phyloP scores from a whole-genome alignment of 768 basidiomycete genomes.

The Kwoniella botswanensis region DNA sequence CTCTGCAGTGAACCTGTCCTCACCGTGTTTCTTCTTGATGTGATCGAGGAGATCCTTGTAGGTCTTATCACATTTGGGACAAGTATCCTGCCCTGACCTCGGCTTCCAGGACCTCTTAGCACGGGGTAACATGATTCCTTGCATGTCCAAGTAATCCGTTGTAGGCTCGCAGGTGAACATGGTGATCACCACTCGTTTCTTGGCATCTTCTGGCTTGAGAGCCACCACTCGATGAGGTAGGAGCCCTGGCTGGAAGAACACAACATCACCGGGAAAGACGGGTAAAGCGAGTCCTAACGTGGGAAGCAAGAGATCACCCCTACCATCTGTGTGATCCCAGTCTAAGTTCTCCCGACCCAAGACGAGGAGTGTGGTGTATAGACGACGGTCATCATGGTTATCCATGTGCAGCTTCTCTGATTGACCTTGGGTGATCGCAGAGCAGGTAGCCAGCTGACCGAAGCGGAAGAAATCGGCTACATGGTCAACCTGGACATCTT shows the following conservation, averaged over 20 bases:
- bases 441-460: conserved; percentile 13
- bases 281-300: conserved; percentile 12
- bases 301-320: conserved; percentile 11
- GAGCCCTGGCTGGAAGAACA: conserved; percentile 17
- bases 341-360: not conserved
- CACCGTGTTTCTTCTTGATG: conserved; percentile 11
- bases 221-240: conserved; percentile 15
- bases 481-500: not conserved
- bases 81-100: not conserved
- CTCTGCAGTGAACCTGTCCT: conserved; percentile 1
- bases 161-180: conserved; percentile 10
- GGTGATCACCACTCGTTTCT: conserved; percentile 13
- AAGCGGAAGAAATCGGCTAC: conserved; percentile 3
- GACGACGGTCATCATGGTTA: not conserved
- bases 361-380: conserved; percentile 18
- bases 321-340: conserved; percentile 4
- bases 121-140: not conserved
- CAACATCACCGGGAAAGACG: conserved; percentile 19
- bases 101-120: not conserved
- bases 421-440: conserved; percentile 8
- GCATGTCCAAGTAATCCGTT: not conserved
- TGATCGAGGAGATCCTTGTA: not conserved
- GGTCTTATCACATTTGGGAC: not conserved
- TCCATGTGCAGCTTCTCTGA: conserved; percentile 22
- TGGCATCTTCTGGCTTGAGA: conserved; percentile 2